Percentiles rank a stretch among this genome's conserved stretches.
Conservation (phyloP, 495 filamentous ascomycete genomes). For the Penicillium samsonianum region DNA sequence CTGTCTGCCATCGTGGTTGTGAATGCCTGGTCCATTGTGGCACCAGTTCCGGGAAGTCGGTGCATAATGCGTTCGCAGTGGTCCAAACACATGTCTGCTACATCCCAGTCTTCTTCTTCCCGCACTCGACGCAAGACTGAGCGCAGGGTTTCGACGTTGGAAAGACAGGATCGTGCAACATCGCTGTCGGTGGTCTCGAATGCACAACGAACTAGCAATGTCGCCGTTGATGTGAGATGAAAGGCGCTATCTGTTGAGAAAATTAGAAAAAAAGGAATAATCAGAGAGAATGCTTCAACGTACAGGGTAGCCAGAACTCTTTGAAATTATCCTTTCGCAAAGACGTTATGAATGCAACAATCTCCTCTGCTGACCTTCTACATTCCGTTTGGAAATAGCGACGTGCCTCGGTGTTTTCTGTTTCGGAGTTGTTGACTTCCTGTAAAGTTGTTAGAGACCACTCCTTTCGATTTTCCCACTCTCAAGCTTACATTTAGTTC, state of each 20-base stretch:
- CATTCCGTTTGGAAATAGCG: conserved; percentile 54
- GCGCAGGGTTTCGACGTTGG: conserved; percentile 46
- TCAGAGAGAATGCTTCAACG: conserved; percentile 8
- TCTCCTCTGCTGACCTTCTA: conserved; percentile 51
- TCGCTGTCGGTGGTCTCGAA: conserved; percentile 47
- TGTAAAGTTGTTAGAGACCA: conserved; percentile 22
- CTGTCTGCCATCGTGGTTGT: conserved; percentile 24
- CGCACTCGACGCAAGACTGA: conserved; percentile 49
- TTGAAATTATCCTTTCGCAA: conserved; percentile 46
- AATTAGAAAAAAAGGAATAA: conserved; percentile 20
- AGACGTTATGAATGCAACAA: conserved; percentile 53
- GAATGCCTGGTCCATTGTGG: conserved; percentile 24
- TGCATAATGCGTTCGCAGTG: conserved; percentile 52
- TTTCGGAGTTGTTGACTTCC: conserved; percentile 48
- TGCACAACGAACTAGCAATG: conserved; percentile 50
- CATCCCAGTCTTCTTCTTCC: conserved; percentile 56
- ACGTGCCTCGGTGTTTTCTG: conserved; percentile 45
- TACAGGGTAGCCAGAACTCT: conserved; percentile 54
- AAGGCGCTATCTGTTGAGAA: conserved; percentile 46
- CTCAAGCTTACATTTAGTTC: conserved; percentile 46
- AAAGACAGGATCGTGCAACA: conserved; percentile 43
- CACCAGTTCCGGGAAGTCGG: conserved; percentile 38
- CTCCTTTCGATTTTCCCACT: no score
- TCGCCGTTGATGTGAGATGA: conserved; percentile 50
- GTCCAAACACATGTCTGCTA: conserved; percentile 55